phyloP scores from a whole-genome alignment of 371 early-diverging fungal species.

The Cokeromyces recurvatus region DNA sequence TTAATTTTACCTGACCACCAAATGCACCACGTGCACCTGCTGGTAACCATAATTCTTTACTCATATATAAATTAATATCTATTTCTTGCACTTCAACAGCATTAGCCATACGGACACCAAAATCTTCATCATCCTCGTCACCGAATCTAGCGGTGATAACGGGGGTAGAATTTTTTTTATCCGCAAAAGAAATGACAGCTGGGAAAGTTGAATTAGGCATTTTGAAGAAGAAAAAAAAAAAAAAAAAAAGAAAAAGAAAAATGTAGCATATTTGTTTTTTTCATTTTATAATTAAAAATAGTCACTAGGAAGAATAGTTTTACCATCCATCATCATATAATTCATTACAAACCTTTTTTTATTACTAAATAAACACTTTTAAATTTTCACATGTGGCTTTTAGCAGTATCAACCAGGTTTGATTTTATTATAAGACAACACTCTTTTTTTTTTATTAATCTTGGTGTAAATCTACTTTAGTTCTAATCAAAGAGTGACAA shows the following conservation, averaged over 20 bases:
- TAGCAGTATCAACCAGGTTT: too few species aligned
- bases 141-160: conserved; percentile 18
- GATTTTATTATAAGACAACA: too few species aligned
- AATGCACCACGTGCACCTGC: conserved; percentile 83
- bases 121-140: conserved; percentile 19
- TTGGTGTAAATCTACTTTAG: too few species aligned
- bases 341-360: too few species aligned
- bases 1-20: conserved; percentile 52
- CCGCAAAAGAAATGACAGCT: conserved; percentile 23
- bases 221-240: not conserved
- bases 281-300: conserved; percentile 18
- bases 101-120: conserved; percentile 28
- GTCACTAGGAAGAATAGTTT: too few species aligned
- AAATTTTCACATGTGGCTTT: too few species aligned
- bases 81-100: conserved; percentile 57
- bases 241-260: not conserved
- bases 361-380: too few species aligned
- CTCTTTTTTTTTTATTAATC: too few species aligned
- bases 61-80: conserved; percentile 68
- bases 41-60: conserved; percentile 81
- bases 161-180: conserved; percentile 17
- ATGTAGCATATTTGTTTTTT: conserved; percentile 13
- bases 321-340: too few species aligned
- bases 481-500: too few species aligned
- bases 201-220: conserved; percentile 29